Evolutionary conservation across 2,329 filamentous ascomycete genomes (phyloP), one percentile per base, ranked within the genome.

Genomic region (Beauveria scarabaeidicola): DNA sequence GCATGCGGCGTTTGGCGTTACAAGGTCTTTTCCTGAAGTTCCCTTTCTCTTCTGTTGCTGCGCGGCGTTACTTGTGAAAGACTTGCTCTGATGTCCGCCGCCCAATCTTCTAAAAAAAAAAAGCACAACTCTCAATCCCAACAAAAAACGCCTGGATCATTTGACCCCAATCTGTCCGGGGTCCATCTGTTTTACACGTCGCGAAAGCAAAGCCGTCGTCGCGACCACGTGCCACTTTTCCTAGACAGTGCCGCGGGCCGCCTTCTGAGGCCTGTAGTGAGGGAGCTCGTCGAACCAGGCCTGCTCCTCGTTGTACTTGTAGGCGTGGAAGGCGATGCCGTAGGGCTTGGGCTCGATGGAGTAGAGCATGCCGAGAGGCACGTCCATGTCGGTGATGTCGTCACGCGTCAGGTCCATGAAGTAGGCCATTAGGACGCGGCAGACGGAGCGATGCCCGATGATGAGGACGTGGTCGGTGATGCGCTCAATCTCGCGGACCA

Each of bases 281-380:
- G 87, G 89, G 50, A 95, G 75, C 70, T 94, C 86, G 61, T 94
- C 86, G 67, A 99, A 99, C 81, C 87, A 91, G 63, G 88, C 85
- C 21, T 77, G 82, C 3, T 81, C 78, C 63, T 90, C 83, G 69
- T 96, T 90, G 76, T 96, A 99, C 62, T 86, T 84, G 78, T 96
- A 99, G 0, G 91, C 93, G 72, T 96, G 93, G 77, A 97, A 97
- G 62, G 96, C 93, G 61, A 97, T 92, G 15, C 94, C 94, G 66
- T 99, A 99, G 1, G 94, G 94, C 79, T 97, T 97, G 38, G 94
- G 94, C 74, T 99, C 93, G 52, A 99, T 88, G 66, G 91, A 90
- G 72, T 96, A 99, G 8, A 97, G 80, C 79, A 96, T 92, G 19
- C 94, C 94, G 52, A 99, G 78, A 0, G 94, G 94, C 50, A 97